Base-by-base conservation (phyloP, 2,329 filamentous ascomycete genomes). In the Penicillium polonicum region DNA sequence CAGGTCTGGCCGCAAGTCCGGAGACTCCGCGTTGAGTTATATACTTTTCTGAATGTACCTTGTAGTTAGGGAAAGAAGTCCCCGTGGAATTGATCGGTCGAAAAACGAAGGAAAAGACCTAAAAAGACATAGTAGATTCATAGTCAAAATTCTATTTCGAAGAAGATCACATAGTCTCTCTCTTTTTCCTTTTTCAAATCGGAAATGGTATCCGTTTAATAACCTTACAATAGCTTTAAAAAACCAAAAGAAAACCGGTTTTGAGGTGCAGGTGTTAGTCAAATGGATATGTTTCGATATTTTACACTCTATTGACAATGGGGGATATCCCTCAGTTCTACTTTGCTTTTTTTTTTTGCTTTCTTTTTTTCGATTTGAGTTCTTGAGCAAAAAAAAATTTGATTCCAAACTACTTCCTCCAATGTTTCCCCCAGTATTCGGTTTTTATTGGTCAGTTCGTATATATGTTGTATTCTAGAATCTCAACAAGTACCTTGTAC, bases 141-240 rank as follows among this genome's bases (percentile, higher is more conserved):
- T 3, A 9, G 10, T 13, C 10, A 31, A 13, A 31, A 31, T 31
- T 31, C 29, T 13, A 33, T 33, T 33, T 33, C 31, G 5, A 2
- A 31, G 10, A 31, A 13, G 29, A 31, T 5, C 29, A 31, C 13
- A 13, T 5, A 13, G 5, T 33, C 31, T 13, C 12, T 13, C 31
- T 29, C 10, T 15, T 35, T 35, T 29, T 10, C 5, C 7, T 7
- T 21, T 21, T 29, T 27, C 25, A 50, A 13, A 27, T 43, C 33
- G 48, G 54, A 56, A 29, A 56, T 52, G 15, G 25, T 45, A 4
- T 56, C 48, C 54, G 54, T 8, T 10, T 3, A 7, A 31, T 23
- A 15, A 21, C 19, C 39, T 23, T 31, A 35, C 5, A 8, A 29
- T 35, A 23, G 39, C 25, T 29, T 38, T n/a, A 17, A 3, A 25